Evolutionary conservation across 257 asterid species (phyloP).

Genomic region (Fraxinus anomala): DNA sequence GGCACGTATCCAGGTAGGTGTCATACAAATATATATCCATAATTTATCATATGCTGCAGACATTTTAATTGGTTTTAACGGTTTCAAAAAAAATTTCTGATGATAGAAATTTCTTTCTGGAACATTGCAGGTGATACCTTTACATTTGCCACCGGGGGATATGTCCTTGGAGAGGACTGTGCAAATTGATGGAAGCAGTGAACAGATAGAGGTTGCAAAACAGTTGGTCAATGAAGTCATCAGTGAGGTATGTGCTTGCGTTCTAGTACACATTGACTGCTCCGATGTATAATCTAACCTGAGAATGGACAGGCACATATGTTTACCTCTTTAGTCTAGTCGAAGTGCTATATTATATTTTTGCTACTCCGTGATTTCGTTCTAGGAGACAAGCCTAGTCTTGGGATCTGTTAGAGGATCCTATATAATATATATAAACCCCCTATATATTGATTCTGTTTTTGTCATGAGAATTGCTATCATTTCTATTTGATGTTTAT

Average conservation of each 20-base stretch:
- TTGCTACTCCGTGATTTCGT: neutral
- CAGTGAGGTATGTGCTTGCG: constrained; percentile 73
- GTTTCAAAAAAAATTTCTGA: neutral
- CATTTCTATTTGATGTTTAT: neutral
- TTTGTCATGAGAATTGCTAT: neutral
- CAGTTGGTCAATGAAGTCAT: constrained; percentile 75
- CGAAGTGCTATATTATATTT: neutral
- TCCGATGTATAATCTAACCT: neutral
- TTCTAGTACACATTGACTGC: neutral
- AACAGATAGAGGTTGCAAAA: constrained; percentile 89
- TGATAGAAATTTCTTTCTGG: neutral
- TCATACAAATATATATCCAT: neutral
- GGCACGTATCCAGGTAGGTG: constrained; percentile 81
- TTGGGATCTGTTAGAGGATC: neutral
- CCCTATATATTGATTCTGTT: neutral
- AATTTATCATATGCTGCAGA: neutral
- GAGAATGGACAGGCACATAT: neutral
- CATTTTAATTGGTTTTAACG: neutral
- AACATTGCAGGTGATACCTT: constrained; percentile 79
- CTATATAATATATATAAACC: neutral
- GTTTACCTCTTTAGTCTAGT: neutral
- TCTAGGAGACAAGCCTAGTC: neutral
- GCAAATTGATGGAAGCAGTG: constrained; percentile 86
- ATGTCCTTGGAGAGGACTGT: constrained; percentile 78
- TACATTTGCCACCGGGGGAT: constrained; percentile 96